Evolutionary conservation across 2,329 filamentous ascomycete species (phyloP), one percentile per base, ranked within the genome.

Genomic region (Fusarium kyushuense): DNA sequence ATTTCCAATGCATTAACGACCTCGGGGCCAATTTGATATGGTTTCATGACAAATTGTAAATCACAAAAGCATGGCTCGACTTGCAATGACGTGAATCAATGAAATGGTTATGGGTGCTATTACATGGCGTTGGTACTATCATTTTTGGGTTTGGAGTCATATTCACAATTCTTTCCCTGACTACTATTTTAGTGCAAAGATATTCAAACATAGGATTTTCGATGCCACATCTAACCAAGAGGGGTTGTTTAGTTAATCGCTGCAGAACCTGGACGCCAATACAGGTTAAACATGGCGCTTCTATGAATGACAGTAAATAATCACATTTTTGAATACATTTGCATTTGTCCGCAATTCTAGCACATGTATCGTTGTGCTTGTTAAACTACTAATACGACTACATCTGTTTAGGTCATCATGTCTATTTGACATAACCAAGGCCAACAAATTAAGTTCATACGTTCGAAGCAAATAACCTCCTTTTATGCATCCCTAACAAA

Each of bases 71-170:
- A 21, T 16, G 35, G 14, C 27, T 38, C 16, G 27, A 25, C 27
- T 41, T 23, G 29, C 14, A 38, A 32, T 33, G 17, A 19, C 29
- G 7, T 41, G 52, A 36, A 49, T 29, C 23, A 49, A 46, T 53
- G 29, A 54, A 47, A 49, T 19, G 17, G 30, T 54, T 35, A 30
- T 21, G 27, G 38, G 41, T 16, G 52, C 38, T 63, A 33, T 41
- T 38, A 36, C 40, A 58, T 25, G 69, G 69, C 69, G 69, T 70
- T 70, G 38, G 54, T 35, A 52, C 53, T 52, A 40, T 55, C 51
- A 46, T 64, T 63, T 10, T 45, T 63, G 33, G 66, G 46, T 21
- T 59, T 43, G 54, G 53, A 35, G 47, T 47, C 6, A 27, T 30
- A 21, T 52, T 52, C 55, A 25, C 40, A 48, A 35, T 52, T 49